phyloP scores from a whole-genome alignment of 2,329 filamentous ascomycete species.

The Colletotrichum zoysiae region DNA sequence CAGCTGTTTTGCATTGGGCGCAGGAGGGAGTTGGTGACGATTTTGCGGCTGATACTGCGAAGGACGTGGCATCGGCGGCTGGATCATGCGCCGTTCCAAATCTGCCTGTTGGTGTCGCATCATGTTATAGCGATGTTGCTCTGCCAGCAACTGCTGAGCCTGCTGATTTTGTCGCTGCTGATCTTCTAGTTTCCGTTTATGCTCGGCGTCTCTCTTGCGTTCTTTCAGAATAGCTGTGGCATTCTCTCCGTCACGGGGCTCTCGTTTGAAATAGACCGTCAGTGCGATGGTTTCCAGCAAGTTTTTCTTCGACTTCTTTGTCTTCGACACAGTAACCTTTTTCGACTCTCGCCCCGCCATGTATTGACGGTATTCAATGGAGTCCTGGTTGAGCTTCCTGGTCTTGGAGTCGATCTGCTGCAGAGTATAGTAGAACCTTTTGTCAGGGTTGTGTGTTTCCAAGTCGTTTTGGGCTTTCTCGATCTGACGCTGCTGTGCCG shows the following conservation, averaged over 20 bases:
- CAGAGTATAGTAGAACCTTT: slow-evolving; percentile 56
- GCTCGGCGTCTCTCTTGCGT: slow-evolving; percentile 39
- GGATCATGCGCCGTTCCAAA: slow-evolving; percentile 15
- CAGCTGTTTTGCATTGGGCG: neutral
- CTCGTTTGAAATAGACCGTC: slow-evolving; percentile 60
- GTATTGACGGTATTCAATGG: slow-evolving; percentile 27
- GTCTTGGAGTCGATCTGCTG: slow-evolving; percentile 59
- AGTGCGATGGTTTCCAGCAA: slow-evolving; percentile 55
- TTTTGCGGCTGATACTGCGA: neutral
- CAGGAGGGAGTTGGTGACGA: neutral
- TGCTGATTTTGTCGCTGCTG: slow-evolving; percentile 30
- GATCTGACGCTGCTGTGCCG: slow-evolving; percentile 57
- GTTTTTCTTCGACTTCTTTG: slow-evolving; percentile 48
- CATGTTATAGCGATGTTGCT: neutral
- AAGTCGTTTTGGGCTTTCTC: slow-evolving; percentile 54
- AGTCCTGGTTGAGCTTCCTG: slow-evolving; percentile 46
- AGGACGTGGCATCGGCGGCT: slow-evolving; percentile 5
- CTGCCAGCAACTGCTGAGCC: slow-evolving; percentile 8
- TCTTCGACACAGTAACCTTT: slow-evolving; percentile 26
- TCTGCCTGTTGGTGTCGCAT: slow-evolving; percentile 19
- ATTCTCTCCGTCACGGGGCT: slow-evolving; percentile 51
- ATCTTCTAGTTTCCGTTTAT: slow-evolving; percentile 19
- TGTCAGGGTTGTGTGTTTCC: slow-evolving; percentile 51
- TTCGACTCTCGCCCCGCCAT: slow-evolving; percentile 26
- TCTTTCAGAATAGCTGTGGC: slow-evolving; percentile 43